These are phyloP conservation scores for Neostapfia colusana DNA, from an alignment of 176 grass and related monocot genomes.

Conservation along the genomic window DNA sequence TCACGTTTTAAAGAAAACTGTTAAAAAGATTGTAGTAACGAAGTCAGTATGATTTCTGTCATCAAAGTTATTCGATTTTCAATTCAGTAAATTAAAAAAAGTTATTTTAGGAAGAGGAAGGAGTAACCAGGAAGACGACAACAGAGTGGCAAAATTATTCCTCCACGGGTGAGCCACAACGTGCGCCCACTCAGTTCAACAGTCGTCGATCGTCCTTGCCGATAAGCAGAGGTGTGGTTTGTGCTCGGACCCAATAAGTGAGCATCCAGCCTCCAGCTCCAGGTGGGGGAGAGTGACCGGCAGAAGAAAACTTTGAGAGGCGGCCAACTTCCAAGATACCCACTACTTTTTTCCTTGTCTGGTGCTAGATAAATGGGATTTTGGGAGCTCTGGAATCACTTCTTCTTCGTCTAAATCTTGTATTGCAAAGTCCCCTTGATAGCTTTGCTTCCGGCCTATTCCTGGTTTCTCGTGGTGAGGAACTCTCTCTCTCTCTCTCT, in stretches of 20 bases:
- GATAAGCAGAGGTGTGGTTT: constrained; percentile 28
- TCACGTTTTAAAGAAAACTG: too few relatives aligned
- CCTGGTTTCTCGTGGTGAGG: constrained; percentile 37
- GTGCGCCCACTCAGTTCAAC: constrained; percentile 6
- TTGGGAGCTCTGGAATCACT: not conserved
- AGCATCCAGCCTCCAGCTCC: constrained; percentile 22
- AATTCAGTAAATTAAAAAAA: too few relatives aligned
- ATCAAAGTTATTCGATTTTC: too few relatives aligned
- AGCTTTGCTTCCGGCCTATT: not conserved
- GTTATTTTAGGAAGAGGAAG: not conserved
- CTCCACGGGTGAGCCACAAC: constrained; percentile 1
- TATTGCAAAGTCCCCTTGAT: not conserved
- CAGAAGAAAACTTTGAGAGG: constrained; percentile 22
- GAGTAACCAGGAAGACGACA: not conserved
- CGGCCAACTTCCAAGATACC: constrained; percentile 41
- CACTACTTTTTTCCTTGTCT: not conserved
- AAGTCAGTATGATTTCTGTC: too few relatives aligned
- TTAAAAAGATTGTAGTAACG: too few relatives aligned
- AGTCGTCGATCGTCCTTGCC: constrained; percentile 3
- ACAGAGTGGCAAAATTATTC: constrained; percentile 37
- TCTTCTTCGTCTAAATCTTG: constrained; percentile 26
- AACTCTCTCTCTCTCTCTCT: not conserved
- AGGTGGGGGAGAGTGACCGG: constrained; percentile 20
- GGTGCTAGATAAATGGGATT: constrained; percentile 32
- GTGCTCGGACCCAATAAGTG: constrained; percentile 28